Evolutionary conservation across 2,329 filamentous ascomycete genomes (phyloP).

Genomic region (Neurospora sp.): DNA sequence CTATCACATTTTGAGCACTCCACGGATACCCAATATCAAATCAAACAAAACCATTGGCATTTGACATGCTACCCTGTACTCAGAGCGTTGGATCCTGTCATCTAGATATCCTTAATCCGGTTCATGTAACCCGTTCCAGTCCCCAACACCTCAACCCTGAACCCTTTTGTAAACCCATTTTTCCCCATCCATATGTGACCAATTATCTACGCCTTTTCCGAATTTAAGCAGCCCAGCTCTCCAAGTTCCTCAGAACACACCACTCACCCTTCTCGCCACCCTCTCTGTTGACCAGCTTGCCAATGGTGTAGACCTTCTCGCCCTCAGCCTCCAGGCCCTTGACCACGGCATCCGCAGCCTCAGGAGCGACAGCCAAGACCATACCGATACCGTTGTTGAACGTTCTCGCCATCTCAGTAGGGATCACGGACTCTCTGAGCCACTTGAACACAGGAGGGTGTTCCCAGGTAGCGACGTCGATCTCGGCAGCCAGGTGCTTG

Average conservation of each 20-base stretch:
- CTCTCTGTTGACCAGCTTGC: slow-evolving; percentile 52
- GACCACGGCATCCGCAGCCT: slow-evolving; percentile 50
- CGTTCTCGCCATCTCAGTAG: slow-evolving; percentile 75
- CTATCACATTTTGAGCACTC: not conserved
- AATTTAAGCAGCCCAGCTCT: slow-evolving; percentile 25
- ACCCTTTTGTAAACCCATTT: not conserved
- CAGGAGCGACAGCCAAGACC: slow-evolving; percentile 69
- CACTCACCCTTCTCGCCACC: slow-evolving; percentile 35
- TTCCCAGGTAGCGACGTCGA: slow-evolving; percentile 68
- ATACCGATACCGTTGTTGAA: slow-evolving; percentile 96
- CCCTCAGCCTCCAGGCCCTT: slow-evolving; percentile 53
- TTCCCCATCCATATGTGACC: not conserved
- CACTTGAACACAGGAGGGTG: slow-evolving; percentile 75
- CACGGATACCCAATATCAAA: not conserved
- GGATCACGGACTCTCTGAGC: slow-evolving; percentile 63
- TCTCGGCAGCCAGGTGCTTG: slow-evolving; percentile 61
- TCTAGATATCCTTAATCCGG: not conserved
- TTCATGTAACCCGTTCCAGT: not conserved
- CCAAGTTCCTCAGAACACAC: slow-evolving; percentile 53
- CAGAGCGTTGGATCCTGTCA: not conserved
- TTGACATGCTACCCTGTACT: not conserved
- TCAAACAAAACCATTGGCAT: not conserved
- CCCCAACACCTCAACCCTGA: not conserved
- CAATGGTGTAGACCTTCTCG: slow-evolving; percentile 70
- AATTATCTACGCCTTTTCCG: not conserved